Evolutionary conservation across 2,329 filamentous ascomycete species (phyloP).

Genomic region (Scorias spongiosa): DNA sequence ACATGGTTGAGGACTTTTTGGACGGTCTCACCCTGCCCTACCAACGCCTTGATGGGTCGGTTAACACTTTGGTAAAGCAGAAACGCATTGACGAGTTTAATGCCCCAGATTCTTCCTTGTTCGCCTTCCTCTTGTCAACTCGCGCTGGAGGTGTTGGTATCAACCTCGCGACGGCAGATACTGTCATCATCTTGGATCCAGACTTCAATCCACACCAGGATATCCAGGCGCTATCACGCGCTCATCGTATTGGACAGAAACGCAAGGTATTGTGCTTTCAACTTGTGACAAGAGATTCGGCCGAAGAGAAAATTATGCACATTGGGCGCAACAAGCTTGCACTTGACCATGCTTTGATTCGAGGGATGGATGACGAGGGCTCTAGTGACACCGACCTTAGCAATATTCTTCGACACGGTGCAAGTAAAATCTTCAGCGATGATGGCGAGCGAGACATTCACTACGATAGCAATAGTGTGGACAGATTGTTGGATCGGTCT

Average conservation of each 20-base stretch:
- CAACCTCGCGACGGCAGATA: constrained; percentile 91
- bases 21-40: constrained; percentile 57
- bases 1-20: constrained; percentile 86
- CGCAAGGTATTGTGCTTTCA: constrained; percentile 94
- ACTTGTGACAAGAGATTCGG: constrained; percentile 73
- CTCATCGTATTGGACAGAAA: constrained; percentile 90
- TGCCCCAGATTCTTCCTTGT: constrained; percentile 63
- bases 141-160: constrained; percentile 93
- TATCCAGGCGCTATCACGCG: constrained; percentile 83
- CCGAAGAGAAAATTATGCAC: constrained; percentile 92
- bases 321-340: constrained; percentile 93
- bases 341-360: constrained; percentile 85
- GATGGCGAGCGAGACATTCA: constrained; percentile 57
- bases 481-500: constrained; percentile 77
- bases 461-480: constrained; percentile 71
- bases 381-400: constrained; percentile 67
- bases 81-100: constrained; percentile 91
- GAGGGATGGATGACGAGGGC: constrained; percentile 76
- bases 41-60: constrained; percentile 71
- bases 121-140: constrained; percentile 86
- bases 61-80: constrained; percentile 75
- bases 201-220: constrained; percentile 99
- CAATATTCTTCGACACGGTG: constrained; percentile 75
- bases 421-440: constrained; percentile 71
- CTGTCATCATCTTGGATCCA: constrained; percentile 90